Percentiles rank a stretch among this genome's conserved stretches.
Conservation (phyloP, 305 asterid species). For the Euphrasia arctica region DNA sequence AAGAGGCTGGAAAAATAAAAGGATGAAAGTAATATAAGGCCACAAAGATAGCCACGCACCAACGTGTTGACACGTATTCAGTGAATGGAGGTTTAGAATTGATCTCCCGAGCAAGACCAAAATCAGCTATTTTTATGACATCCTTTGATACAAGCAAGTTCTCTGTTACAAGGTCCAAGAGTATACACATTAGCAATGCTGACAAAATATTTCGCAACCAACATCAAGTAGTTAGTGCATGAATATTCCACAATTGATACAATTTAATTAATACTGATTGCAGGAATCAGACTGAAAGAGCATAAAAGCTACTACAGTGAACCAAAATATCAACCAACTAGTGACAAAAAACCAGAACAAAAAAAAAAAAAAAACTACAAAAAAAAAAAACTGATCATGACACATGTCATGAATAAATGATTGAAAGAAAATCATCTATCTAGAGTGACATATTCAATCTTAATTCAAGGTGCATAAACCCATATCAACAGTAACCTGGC, state of each 20-base stretch:
- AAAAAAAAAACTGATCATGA: background rate
- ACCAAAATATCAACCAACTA: background rate
- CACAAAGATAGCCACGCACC: constrained; percentile 50
- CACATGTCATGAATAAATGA: background rate
- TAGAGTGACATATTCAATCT: background rate
- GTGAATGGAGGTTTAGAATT: constrained; percentile 87
- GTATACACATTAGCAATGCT: background rate
- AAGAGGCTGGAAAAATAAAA: constrained; percentile 2
- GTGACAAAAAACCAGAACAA: background rate
- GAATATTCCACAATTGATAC: background rate
- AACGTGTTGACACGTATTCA: constrained; percentile 96
- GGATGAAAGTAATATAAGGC: constrained; percentile 2
- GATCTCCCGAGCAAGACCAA: constrained; percentile 98
- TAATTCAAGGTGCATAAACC: background rate
- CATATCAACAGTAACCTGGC: constrained; percentile 31
- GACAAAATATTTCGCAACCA: background rate
- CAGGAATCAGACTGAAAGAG: background rate
- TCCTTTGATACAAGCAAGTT: constrained; percentile 90
- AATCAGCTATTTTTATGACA: constrained; percentile 85
- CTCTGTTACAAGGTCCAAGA: constrained; percentile 47
- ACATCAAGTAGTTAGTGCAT: background rate
- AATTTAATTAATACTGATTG: background rate
- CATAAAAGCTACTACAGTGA: background rate
- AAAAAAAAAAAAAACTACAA: background rate
- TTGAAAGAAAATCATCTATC: background rate